Evolutionary conservation across 371 early-diverging fungal genomes (phyloP).

Genomic region (Mucor plumbeus): DNA sequence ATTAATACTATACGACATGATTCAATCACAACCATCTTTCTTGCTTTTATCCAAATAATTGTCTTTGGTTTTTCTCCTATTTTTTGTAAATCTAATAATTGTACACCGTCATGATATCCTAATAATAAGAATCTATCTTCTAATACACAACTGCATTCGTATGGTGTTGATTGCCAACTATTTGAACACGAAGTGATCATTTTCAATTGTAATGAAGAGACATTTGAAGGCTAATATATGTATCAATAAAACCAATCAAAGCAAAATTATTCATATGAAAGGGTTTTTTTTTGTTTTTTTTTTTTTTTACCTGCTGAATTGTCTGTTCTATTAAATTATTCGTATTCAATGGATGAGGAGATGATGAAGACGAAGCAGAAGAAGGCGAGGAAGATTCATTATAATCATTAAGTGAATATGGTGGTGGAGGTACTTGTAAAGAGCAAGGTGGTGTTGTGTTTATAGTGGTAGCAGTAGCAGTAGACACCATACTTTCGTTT

Average conservation of each 20-base stretch:
- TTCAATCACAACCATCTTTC: conserved; percentile 37
- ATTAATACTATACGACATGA: conserved; percentile 42
- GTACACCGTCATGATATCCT: conserved; percentile 38
- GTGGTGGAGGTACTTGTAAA: not conserved
- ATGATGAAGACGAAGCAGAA: conserved; percentile 2
- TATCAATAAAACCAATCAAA: too few relatives aligned
- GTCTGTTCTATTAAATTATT: conserved; percentile 8
- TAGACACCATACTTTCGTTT: not conserved
- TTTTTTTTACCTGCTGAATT: not conserved
- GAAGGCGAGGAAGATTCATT: conserved; percentile 15
- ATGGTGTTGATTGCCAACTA: conserved; percentile 29
- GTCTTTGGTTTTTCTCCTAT: conserved; percentile 23
- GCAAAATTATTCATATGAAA: too few relatives aligned
- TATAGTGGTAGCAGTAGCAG: not conserved
- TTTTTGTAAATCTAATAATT: conserved; percentile 31
- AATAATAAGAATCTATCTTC: conserved; percentile 45
- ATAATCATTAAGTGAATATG: not conserved
- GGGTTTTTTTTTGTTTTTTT: too few relatives aligned
- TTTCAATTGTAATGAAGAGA: conserved; percentile 32
- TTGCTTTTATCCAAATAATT: conserved; percentile 38
- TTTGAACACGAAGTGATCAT: conserved; percentile 27
- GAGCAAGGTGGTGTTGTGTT: not conserved
- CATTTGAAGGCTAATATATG: not conserved
- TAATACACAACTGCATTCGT: conserved; percentile 44
- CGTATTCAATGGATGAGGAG: conserved; percentile 4